Base-by-base conservation (phyloP, 306 rosid species). In the Vachellia collinsii region DNA sequence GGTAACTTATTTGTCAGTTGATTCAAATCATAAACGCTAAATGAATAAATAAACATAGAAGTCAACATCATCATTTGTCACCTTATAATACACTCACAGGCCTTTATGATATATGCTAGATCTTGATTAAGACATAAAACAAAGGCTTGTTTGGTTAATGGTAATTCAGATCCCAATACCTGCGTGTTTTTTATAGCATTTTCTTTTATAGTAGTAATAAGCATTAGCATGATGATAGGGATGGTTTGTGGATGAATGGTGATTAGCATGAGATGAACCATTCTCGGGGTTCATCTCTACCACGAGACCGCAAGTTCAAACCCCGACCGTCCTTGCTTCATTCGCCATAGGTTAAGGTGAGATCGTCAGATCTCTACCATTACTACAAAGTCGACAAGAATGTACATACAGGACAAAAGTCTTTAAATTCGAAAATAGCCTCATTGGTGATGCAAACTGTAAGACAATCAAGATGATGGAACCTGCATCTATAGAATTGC, bases 401-500 rank as follows among this genome's bases (percentile, higher is more conserved):
- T 41, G 73, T 20, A 69, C 73, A 69, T 11, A 4, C 11, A 39
- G 10, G 48, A 62, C 36, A 29, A 22, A 29, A 76, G 47, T 54
- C 70, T 66, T 80, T 51, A 16, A 62, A 64, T 56, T 74, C 59
- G 1, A 7, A 50, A 84, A 42, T 50, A 66, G 39, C 41, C 64
- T 37, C 19, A 63, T 20, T 22, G 11, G 14, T 50, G 23, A 54
- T 70, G 46, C 65, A 81, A 63, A 75, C 68, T 67, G 81, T 62
- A 43, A 73, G 19, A 63, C 58, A 6, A 63, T 29, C 76, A 37
- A 59, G 81, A 53, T 23, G 71, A 17, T 47, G 73, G 20, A 74
- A 58, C 19, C 16, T 53, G 14, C 86, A 80, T 61, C 81, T 88
- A 88, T 44, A 74, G 66, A 80, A 88, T 86, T 36, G 90, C 90